Evolutionary conservation across 139 green algal genomes (phyloP).

Genomic region (Auxenochlorella pyrenoidosa): DNA sequence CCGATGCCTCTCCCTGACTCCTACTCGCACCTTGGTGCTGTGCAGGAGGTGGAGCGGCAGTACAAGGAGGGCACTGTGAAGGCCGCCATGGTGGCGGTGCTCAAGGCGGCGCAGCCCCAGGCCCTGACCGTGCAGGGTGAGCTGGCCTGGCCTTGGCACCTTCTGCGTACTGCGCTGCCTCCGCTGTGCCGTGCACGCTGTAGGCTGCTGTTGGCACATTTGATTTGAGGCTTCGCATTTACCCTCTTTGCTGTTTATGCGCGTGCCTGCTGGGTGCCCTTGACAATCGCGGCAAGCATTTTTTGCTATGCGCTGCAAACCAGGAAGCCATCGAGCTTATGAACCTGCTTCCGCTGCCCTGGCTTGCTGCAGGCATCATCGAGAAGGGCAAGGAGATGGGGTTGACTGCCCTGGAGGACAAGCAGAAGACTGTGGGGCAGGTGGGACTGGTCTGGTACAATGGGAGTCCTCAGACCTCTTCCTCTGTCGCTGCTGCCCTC

Average conservation of each 20-base stretch:
- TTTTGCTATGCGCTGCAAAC: too few relatives aligned
- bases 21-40: too few relatives aligned
- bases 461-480: too few relatives aligned
- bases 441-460: neutral
- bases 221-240: too few relatives aligned
- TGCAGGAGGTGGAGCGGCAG: slow-evolving; percentile 25
- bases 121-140: slow-evolving; percentile 14
- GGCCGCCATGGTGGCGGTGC: slow-evolving; percentile 1
- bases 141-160: neutral
- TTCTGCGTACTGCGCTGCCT: too few relatives aligned
- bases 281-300: too few relatives aligned
- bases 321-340: too few relatives aligned
- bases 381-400: slow-evolving; percentile 39
- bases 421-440: slow-evolving; percentile 17
- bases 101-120: slow-evolving; percentile 24
- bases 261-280: too few relatives aligned
- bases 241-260: too few relatives aligned
- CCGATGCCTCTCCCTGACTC: too few relatives aligned
- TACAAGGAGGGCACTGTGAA: slow-evolving; percentile 37
- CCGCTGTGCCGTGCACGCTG: too few relatives aligned
- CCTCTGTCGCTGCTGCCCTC: neutral
- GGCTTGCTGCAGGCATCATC: slow-evolving; percentile 12
- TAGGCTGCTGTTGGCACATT: too few relatives aligned
- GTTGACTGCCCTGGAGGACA: slow-evolving; percentile 27
- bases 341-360: neutral